Percentiles rank a stretch among this genome's conserved stretches.
These are phyloP conservation scores for Nemania sp. DNA, from an alignment of 2,329 filamentous ascomycete genomes.

Conservation along the genomic window DNA sequence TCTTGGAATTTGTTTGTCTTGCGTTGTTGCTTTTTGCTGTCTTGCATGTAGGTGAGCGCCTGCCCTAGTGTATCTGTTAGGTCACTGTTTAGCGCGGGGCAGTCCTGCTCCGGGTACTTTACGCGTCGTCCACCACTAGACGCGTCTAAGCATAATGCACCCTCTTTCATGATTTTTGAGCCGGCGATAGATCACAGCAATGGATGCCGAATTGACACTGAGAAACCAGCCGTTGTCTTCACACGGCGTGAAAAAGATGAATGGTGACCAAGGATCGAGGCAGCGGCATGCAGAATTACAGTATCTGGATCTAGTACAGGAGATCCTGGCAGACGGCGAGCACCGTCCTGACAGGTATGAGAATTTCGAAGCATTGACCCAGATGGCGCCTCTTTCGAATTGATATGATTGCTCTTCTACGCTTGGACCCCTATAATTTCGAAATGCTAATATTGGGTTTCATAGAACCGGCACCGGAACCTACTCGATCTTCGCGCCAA, in stretches of 20 bases:
- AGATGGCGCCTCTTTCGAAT: neutral
- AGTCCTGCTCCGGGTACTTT: slow-evolving; percentile 11
- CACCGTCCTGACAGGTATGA: slow-evolving; percentile 80
- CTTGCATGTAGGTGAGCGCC: too few relatives aligned
- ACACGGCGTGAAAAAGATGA: neutral
- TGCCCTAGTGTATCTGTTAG: too few relatives aligned
- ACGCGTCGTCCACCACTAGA: slow-evolving; percentile 13
- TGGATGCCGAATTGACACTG: slow-evolving; percentile 14
- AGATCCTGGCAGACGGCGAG: slow-evolving; percentile 82
- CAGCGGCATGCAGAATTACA: slow-evolving; percentile 81
- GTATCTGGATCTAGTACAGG: slow-evolving; percentile 85
- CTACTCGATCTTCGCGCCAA: slow-evolving; percentile 83
- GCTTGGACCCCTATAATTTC: too few relatives aligned
- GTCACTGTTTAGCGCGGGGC: slow-evolving; percentile 16
- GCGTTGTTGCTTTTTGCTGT: too few relatives aligned
- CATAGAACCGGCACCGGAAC: slow-evolving; percentile 89
- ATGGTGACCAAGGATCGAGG: slow-evolving; percentile 11
- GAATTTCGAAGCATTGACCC: slow-evolving; percentile 11
- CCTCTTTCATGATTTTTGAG: neutral
- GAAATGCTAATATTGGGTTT: neutral
- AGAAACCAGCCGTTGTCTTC: neutral
- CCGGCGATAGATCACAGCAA: slow-evolving; percentile 6
- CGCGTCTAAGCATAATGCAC: slow-evolving; percentile 14
- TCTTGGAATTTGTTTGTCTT: too few relatives aligned
- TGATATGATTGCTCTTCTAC: neutral